Evolutionary conservation across 108 stramenopile genomes (phyloP).

Genomic region (Cyclostephanos tholiformis): DNA sequence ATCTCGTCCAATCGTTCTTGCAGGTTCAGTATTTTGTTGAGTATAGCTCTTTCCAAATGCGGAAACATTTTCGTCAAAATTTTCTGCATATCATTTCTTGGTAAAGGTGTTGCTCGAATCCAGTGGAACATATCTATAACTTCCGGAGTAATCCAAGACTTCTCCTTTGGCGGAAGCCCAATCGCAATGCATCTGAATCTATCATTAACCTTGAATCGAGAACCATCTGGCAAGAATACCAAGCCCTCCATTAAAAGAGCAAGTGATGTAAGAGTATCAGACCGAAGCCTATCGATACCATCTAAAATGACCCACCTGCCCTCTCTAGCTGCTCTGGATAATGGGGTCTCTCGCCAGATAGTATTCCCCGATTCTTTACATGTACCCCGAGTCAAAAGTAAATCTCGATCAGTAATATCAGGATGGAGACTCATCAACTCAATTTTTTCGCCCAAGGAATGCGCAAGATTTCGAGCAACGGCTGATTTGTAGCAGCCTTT

Average conservation of each 20-base stretch:
- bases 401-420: constrained; percentile 82
- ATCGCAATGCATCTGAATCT: constrained; percentile 49
- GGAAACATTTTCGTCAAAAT: constrained; percentile 47
- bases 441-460: constrained; percentile 48
- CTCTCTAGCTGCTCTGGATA: constrained; percentile 65
- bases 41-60: constrained; percentile 18
- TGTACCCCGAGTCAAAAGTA: constrained; percentile 71
- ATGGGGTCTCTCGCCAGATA: constrained; percentile 75
- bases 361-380: constrained; percentile 69
- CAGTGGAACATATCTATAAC: constrained; percentile 59
- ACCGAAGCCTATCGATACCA: constrained; percentile 77
- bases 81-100: constrained; percentile 35
- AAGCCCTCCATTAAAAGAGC: constrained; percentile 54
- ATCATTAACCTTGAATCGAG: constrained; percentile 33
- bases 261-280: constrained; percentile 68
- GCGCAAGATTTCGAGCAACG: constrained; percentile 53
- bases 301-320: constrained; percentile 74
- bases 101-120: constrained; percentile 47
- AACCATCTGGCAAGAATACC: constrained; percentile 69
- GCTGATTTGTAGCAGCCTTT: constrained; percentile 80
- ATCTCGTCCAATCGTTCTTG: constrained; percentile 47
- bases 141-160: constrained; percentile 67
- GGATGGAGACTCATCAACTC: constrained; percentile 67
- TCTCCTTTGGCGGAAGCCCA: constrained; percentile 54
- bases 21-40: constrained; percentile 45